Evolutionary conservation across 495 filamentous ascomycete species (phyloP), one percentile per base, ranked within the genome.

Genomic region (Terfezia boudieri): DNA sequence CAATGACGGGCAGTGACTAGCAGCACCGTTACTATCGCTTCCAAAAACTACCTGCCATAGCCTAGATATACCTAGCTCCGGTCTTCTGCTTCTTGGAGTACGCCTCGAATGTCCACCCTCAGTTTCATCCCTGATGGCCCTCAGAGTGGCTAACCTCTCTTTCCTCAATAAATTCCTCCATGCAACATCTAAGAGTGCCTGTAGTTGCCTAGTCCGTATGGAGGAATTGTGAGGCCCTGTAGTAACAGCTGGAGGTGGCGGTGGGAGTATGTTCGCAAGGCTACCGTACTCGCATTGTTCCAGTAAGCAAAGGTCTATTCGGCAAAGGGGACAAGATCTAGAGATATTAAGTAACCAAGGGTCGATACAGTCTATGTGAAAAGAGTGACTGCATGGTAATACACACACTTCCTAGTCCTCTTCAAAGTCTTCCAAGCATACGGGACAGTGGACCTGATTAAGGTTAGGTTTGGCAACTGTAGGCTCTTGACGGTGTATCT

Each of bases 321-420:
- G 62, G 35, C 87, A 98, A 43, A 98, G 70, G 43, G 90, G 90
- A 71, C 90, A 98, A 23, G 92, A 96, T 46, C 90, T 90, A 1
- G 87, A 90, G 9, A 96, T 80, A 58, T 96, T 95, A 57, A 96
- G 74, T 26, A 98, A 71, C 90, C 90, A 98, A 2, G 90, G 90
- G 62, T 98, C 90, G 55, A 98, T 82, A 64, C 90, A 98, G 23
- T 82, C 81, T 0, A 86, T 86, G 64, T 98, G 90, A 68, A 87
- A 98, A 59, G 89, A 84, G 71, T 98, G 90, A 56, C 85, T 76
- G 68, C 90, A 98, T 9, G 90, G 90, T 9, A 98, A 71, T 0
- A 98, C 84, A 35, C 90, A 81, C 53, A 96, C 74, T 64, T 96
- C 89, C 64, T 96, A 79, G 41, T 92, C 92, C 55, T 82, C 78